Evolutionary conservation across 1,284 basidiomycete species (phyloP), one percentile per base, ranked within the genome.

Genomic region (Coniophora puteana): DNA sequence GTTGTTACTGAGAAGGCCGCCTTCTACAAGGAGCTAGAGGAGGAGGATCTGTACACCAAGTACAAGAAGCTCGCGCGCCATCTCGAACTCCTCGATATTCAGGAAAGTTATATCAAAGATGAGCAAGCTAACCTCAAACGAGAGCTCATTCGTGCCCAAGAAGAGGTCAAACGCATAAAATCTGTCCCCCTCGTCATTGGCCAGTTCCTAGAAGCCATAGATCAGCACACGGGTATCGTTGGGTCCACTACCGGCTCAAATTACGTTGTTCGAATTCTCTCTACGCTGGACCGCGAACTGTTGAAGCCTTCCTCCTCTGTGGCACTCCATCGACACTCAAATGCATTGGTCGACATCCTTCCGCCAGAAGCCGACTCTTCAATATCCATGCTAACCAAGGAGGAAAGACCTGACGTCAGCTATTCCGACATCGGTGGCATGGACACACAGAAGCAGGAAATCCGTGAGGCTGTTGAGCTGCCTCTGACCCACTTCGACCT

Each of bases 151-250:
- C 89, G 96, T 46, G 96, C 96, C 1, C 95, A 99, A 59, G 96
- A 99, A 66, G 96, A 99, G 71, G 96, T 99, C 55, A 98, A 98
- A 70, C 88, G 96, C 43, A 99, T 99, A 60, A 94, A 99, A 69
- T 93, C 91, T 36, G 96, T 99, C 4, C 96, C 96, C 0, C 83
- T 99, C n/a, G 96, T 99, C 57, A 99, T 99, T 55, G 96, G 96
- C 38, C 96, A 99, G 64, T 99, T 99, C 74, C 80, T 99, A 31
- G 96, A 99, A 67, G 91, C 96, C 41, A 98, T 99, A 62, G 96
- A 99, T 71, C 92, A 98, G 63, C 85, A 89, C 58, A 93, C 95
- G 16, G 94, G 89, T 45, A 99, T 99, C 51, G 96, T 99, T 16
- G 96, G 95, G 27, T 94, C 91, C 21, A 99, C 96, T 0, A 99